Evolutionary conservation across 495 filamentous ascomycete species (phyloP).

Genomic region (Hypomontagnella submonticulosa): DNA sequence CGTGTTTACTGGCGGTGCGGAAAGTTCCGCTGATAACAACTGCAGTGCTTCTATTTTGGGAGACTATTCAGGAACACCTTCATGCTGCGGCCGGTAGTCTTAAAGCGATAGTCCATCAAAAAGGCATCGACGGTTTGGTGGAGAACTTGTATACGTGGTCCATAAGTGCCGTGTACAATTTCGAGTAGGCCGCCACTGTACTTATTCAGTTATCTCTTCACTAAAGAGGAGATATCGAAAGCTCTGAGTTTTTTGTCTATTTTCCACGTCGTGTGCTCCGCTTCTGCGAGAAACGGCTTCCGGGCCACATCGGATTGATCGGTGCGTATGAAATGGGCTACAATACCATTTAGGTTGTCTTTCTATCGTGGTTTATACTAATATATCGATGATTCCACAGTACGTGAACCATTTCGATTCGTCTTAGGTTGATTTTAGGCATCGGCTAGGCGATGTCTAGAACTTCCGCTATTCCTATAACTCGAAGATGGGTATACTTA

Average conservation of each 20-base stretch:
- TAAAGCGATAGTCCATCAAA: constrained; percentile 27
- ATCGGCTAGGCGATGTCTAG: too few relatives aligned
- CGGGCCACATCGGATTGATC: not conserved
- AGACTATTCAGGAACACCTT: constrained; percentile 17
- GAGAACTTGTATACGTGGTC: constrained; percentile 23
- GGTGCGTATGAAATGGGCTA: too few relatives aligned
- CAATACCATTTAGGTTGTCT: too few relatives aligned
- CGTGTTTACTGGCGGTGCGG: too few relatives aligned
- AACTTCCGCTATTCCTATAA: too few relatives aligned
- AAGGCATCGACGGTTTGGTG: constrained; percentile 41
- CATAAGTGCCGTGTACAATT: not conserved
- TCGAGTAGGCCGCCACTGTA: constrained; percentile 33
- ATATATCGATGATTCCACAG: too few relatives aligned
- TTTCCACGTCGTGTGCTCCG: constrained; percentile 4
- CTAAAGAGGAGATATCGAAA: not conserved
- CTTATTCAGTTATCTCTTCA: not conserved
- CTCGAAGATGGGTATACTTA: too few relatives aligned
- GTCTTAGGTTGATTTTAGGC: too few relatives aligned
- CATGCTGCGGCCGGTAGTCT: constrained; percentile 26
- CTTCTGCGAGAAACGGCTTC: not conserved
- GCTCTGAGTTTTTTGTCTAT: too few relatives aligned
- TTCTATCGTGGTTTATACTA: too few relatives aligned
- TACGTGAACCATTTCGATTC: too few relatives aligned
- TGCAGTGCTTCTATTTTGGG: not conserved
- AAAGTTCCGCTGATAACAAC: too few relatives aligned